Evolutionary conservation across 345 rosid genomes (phyloP).

Genomic region (Salix suchowensis): DNA sequence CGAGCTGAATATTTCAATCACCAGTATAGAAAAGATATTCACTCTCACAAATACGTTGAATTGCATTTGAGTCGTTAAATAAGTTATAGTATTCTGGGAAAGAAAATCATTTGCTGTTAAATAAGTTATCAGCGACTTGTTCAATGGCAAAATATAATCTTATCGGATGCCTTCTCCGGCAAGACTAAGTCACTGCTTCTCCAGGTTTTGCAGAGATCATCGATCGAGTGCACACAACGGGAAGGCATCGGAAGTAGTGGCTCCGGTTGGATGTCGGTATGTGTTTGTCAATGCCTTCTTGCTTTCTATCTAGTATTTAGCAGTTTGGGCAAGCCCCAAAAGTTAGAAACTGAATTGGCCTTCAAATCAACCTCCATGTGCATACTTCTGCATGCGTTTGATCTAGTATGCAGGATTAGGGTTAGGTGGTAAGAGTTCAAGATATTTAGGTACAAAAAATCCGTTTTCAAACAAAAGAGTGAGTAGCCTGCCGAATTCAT

Average conservation of each 20-base stretch:
- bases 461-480: neutral
- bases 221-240: neutral
- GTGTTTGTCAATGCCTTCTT: slow-evolving; percentile 12
- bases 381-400: neutral
- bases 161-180: neutral
- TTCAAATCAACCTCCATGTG: neutral
- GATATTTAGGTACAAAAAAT: neutral
- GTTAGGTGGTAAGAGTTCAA: neutral
- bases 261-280: slow-evolving; percentile 48
- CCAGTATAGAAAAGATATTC: neutral
- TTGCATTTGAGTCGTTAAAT: neutral
- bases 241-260: slow-evolving; percentile 20
- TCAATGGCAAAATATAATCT: neutral
- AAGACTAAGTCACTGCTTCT: neutral
- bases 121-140: neutral
- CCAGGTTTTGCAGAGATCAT: neutral
- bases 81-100: neutral
- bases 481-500: neutral
- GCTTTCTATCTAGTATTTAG: neutral
- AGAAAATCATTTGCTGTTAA: neutral
- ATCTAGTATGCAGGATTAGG: neutral
- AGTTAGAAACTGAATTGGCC: neutral
- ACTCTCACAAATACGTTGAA: neutral
- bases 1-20: neutral
- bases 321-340: neutral